Evolutionary conservation across 2,329 filamentous ascomycete genomes (phyloP).

Genomic region (Cadophora malorum): DNA sequence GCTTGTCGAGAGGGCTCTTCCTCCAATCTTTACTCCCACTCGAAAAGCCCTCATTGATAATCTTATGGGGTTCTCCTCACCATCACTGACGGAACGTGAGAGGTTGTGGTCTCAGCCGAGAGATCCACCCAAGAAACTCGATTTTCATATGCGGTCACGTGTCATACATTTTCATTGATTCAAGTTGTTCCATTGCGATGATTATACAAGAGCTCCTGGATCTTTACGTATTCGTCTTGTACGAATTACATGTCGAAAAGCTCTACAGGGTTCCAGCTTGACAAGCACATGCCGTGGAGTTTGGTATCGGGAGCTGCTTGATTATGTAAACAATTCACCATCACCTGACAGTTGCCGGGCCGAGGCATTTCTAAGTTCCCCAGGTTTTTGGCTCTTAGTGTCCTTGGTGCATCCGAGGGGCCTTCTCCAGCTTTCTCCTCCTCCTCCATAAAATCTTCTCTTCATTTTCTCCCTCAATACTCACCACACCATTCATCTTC

Average conservation of each 20-base stretch:
- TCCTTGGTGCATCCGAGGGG: constrained; percentile 12
- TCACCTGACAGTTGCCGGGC: constrained; percentile 26
- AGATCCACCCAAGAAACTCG: not conserved
- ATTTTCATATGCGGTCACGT: constrained; percentile 19
- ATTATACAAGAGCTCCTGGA: not conserved
- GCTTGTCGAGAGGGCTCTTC: constrained; percentile 9
- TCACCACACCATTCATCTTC: not conserved
- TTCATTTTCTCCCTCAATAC: not conserved
- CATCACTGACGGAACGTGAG: constrained; percentile 2
- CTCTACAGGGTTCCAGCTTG: no score
- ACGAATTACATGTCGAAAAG: not conserved
- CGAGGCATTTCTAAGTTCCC: constrained; percentile 42
- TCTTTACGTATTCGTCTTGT: not conserved
- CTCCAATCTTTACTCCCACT: constrained; percentile 6
- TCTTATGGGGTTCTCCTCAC: not conserved
- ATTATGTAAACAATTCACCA: constrained; percentile 13
- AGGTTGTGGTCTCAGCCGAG: constrained; percentile 2
- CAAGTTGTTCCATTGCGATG: not conserved
- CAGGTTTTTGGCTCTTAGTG: constrained; percentile 30
- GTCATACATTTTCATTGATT: not conserved
- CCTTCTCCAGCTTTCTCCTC: constrained; percentile 21
- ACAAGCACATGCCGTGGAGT: not conserved
- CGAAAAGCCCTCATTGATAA: constrained; percentile 30
- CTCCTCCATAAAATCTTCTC: constrained; percentile 13
- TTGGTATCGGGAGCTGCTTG: not conserved